Conservation (phyloP, 805 yeast species). For the Teunomyces aglyptinius region DNA sequence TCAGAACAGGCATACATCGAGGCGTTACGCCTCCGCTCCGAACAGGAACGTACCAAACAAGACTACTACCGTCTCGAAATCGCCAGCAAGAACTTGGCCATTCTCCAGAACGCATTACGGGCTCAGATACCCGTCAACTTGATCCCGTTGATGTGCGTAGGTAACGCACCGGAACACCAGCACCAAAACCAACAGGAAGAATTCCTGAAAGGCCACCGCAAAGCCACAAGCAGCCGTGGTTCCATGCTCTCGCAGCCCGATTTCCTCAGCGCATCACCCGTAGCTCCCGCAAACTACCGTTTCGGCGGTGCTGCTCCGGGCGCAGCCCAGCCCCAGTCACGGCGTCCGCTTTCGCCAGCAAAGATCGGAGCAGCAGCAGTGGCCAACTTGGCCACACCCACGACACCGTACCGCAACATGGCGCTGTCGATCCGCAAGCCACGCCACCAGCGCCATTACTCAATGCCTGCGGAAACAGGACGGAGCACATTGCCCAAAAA, state of each 20-base stretch:
- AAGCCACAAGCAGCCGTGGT: constrained; percentile 5
- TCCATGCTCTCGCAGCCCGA: constrained; percentile 12
- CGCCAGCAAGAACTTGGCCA: constrained; percentile 55
- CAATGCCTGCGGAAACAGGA: constrained; percentile 37
- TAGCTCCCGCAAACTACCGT: constrained; percentile 34
- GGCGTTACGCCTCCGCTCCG: constrained; percentile 58
- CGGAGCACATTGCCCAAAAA: not conserved
- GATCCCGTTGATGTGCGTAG: constrained; percentile 58
- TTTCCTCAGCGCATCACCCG: constrained; percentile 26
- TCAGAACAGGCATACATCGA: constrained; percentile 56
- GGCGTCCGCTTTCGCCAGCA: constrained; percentile 62
- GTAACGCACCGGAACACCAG: constrained; percentile 8
- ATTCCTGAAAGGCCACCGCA: constrained; percentile 8
- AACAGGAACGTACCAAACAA: constrained; percentile 82
- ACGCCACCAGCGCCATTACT: constrained; percentile 40
- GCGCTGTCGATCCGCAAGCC: constrained; percentile 10
- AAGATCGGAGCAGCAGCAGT: constrained; percentile 73
- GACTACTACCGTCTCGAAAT: constrained; percentile 69
- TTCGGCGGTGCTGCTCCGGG: constrained; percentile 27
- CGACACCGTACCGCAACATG: constrained; percentile 30
- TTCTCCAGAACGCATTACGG: constrained; percentile 57
- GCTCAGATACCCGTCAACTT: constrained; percentile 63
- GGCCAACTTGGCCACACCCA: constrained; percentile 43
- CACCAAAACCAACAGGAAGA: constrained; percentile 3
- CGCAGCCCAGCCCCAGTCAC: constrained; percentile 8